These are phyloP conservation scores for Spongospora subterranea DNA, from an alignment of 208 protist species.

Conservation along the genomic window DNA sequence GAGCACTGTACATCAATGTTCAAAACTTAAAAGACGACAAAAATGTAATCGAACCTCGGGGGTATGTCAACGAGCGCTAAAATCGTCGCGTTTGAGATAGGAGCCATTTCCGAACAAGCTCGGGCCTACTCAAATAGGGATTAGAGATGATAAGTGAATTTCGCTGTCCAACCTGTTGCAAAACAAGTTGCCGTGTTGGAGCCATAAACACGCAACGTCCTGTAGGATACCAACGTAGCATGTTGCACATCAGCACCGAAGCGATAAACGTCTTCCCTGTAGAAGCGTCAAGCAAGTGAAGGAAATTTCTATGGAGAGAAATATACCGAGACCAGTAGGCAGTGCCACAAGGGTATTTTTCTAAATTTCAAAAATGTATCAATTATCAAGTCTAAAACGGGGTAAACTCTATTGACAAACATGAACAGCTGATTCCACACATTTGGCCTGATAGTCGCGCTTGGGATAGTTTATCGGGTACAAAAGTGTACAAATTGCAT, in stretches of 20 bases:
- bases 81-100: not conserved
- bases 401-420: not conserved
- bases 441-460: conserved; percentile 14
- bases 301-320: not conserved
- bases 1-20: not conserved
- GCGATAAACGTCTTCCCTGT: conserved; percentile 77
- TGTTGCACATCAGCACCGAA: conserved; percentile 72
- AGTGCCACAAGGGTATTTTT: conserved; percentile 66
- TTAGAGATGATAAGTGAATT: not conserved
- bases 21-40: not conserved
- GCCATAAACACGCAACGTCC: conserved; percentile 72
- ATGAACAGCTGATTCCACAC: not conserved
- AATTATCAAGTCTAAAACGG: not conserved
- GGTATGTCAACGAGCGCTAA: not conserved
- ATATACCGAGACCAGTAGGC: conserved; percentile 68
- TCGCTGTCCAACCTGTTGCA: conserved; percentile 68
- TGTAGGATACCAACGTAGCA: conserved; percentile 72
- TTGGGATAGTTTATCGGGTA: conserved; percentile 1
- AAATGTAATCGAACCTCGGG: not conserved
- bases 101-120: conserved; percentile 34
- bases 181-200: conserved; percentile 71
- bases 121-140: not conserved
- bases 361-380: not conserved
- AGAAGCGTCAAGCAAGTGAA: not conserved
- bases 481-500: not conserved